Percentiles rank a stretch among this genome's conserved stretches.
phyloP scores from a whole-genome alignment of 2,329 filamentous ascomycete genomes.

The Exophiala phaeomuriformis region DNA sequence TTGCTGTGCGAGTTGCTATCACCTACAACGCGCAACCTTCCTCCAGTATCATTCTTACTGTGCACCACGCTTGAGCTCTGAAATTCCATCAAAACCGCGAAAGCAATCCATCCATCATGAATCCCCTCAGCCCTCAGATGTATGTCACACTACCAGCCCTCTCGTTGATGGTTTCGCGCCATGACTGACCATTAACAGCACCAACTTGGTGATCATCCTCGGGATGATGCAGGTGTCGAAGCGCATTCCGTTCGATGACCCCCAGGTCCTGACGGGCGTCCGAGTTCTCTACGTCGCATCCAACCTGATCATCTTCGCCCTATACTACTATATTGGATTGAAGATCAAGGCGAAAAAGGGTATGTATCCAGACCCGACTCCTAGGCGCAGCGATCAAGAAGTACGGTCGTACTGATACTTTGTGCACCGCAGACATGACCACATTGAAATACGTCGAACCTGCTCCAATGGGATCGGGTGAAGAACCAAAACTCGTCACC shows the following conservation, averaged over 20 bases:
- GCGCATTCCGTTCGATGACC: slow-evolving; percentile 89
- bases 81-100: not conserved
- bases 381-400: not conserved
- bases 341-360: slow-evolving; percentile 97
- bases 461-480: slow-evolving; percentile 80
- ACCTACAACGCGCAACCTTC: not conserved
- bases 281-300: slow-evolving; percentile 60
- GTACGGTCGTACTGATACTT: not conserved
- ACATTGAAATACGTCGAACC: slow-evolving; percentile 99
- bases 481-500: slow-evolving; percentile 92
- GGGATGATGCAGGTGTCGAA: slow-evolving; percentile 98
- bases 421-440: slow-evolving; percentile 64
- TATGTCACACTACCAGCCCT: not conserved
- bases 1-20: too few species aligned
- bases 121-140: slow-evolving; percentile 17
- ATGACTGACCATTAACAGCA: slow-evolving; percentile 47
- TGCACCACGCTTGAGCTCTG: not conserved
- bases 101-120: slow-evolving; percentile 6
- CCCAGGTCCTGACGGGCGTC: slow-evolving; percentile 58
- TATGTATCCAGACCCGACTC: slow-evolving; percentile 40
- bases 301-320: slow-evolving; percentile 72
- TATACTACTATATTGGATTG: slow-evolving; percentile 79
- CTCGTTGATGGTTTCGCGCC: not conserved
- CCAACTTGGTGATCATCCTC: slow-evolving; percentile 90
- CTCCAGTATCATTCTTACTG: not conserved